Percentiles rank a stretch among this genome's conserved stretches.
phyloP scores from a whole-genome alignment of 2,329 filamentous ascomycete species.

The Acephala macrosclerotiorum region DNA sequence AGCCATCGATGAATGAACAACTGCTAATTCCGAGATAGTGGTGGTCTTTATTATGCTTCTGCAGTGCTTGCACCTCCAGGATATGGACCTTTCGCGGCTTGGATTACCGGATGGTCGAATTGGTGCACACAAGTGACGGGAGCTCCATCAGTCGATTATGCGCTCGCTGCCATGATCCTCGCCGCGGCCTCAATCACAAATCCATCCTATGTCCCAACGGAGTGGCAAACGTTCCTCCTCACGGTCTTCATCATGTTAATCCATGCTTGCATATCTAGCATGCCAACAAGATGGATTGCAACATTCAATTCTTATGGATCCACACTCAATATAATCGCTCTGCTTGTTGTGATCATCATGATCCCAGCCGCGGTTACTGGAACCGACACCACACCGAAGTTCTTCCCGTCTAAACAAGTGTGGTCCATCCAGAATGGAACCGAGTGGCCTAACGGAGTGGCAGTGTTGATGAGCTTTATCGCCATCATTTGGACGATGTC shows the following conservation, averaged over 20 bases:
- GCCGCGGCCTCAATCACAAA: conserved; percentile 73
- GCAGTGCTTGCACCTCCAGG: conserved; percentile 73
- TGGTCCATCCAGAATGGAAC: conserved; percentile 75
- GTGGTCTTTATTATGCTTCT: conserved; percentile 77
- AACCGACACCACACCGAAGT: conserved; percentile 59
- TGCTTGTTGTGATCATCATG: conserved; percentile 71
- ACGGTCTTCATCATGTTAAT: conserved; percentile 72
- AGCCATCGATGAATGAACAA: background rate
- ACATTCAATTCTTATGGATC: conserved; percentile 74
- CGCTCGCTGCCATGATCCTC: conserved; percentile 73
- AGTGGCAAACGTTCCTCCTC: conserved; percentile 74
- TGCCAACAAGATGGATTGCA: conserved; percentile 76
- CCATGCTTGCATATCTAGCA: conserved; percentile 71
- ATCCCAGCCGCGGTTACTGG: conserved; percentile 64
- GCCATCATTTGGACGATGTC: conserved; percentile 75
- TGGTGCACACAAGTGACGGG: conserved; percentile 73
- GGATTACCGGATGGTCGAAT: conserved; percentile 57
- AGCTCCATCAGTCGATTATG: conserved; percentile 72
- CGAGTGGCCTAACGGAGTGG: conserved; percentile 71
- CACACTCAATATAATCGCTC: conserved; percentile 73
- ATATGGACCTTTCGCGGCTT: conserved; percentile 72
- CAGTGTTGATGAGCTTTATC: conserved; percentile 75
- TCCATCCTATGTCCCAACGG: conserved; percentile 67
- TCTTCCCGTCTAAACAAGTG: conserved; percentile 63
- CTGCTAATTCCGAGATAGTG: conserved; percentile 47